Base-by-base conservation (phyloP, 2,329 filamentous ascomycete species). In the Diplodia corticola region DNA sequence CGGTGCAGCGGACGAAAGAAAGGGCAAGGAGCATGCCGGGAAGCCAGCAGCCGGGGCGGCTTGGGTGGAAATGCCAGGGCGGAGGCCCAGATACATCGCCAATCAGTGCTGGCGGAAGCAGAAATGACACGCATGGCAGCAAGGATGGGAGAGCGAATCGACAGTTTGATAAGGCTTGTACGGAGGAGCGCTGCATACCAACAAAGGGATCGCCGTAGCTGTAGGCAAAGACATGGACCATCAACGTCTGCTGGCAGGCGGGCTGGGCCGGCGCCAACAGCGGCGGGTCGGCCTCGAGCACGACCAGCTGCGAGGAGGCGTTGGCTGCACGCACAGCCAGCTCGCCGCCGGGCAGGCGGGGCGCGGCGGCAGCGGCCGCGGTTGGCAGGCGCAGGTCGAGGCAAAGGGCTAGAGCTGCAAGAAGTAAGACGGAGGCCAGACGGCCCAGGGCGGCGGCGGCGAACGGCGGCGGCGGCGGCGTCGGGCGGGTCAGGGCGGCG, bases 201-300 rank as follows among this genome's bases (percentile, higher is more conserved):
- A 93, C 82, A 74, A 88, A 93, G 1, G 91, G 91, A 37, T 83
- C 75, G n/a, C 88, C 89, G 74, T 93, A 93, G 69, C 89, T 93
- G 69, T 80, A 85, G 12, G 81, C 89, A 80, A 94, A 94, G 0
- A 85, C 83, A 77, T 92, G 84, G 3, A 88, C 80, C 86, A 93
- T 91, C 65, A 94, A 77, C n/a, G 85, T 77, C 46, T 87, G 74
- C 50, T 84, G 78, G 73, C 85, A 88, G 57, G 78, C 73, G 53
- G 72, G 64, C 40, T 70, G 69, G 59, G 69, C 68, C 0, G 84
- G 83, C 22, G 81, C 84, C 65, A 87, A 76, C 2, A 92, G 84
- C 1, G 90, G 90, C 70, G 86, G 85, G 61, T 88, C 85, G 17
- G 92, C 86, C 77, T 92, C 85, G 71, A 92, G 88, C 72, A 88